These are phyloP conservation scores for Cubamyces lactineus DNA, from an alignment of 768 basidiomycete genomes.

Conservation along the genomic window DNA sequence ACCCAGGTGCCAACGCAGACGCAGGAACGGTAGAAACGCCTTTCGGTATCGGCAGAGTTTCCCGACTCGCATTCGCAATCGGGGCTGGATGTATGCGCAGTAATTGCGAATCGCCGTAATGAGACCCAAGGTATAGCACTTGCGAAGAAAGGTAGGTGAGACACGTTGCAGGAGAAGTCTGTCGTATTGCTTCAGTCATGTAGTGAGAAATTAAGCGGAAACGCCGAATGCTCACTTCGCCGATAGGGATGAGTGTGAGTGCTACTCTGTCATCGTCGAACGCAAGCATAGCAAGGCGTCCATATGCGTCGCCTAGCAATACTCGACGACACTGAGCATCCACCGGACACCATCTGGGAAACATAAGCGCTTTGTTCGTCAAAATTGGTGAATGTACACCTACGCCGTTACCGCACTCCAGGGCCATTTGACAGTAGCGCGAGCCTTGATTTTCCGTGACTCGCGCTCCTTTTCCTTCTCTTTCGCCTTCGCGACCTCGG, in stretches of 20 bases:
- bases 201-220: neutral
- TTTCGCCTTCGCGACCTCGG: conserved; percentile 49
- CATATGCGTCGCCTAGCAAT: conserved; percentile 72
- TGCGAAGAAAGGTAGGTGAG: conserved; percentile 75
- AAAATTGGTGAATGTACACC: conserved; percentile 28
- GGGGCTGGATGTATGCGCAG: conserved; percentile 58
- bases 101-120: conserved; percentile 80
- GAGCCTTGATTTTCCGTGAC: conserved; percentile 55
- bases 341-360: conserved; percentile 54
- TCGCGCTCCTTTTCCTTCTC: conserved; percentile 63
- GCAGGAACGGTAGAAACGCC: conserved; percentile 49
- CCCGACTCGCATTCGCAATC: conserved; percentile 41
- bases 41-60: conserved; percentile 55
- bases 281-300: conserved; percentile 69
- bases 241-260: conserved; percentile 65
- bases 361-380: neutral
- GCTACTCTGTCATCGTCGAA: conserved; percentile 49
- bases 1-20: conserved; percentile 33
- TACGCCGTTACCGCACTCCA: conserved; percentile 76
- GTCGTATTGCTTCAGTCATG: conserved; percentile 8
- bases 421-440: conserved; percentile 68
- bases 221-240: conserved; percentile 53
- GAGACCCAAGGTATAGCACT: conserved; percentile 78
- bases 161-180: conserved; percentile 74
- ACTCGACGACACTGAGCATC: conserved; percentile 51